A percentile compares a stretch with the other conserved stretches of the same genome.
These are phyloP conservation scores for Euptelea pleiosperma DNA, from an alignment of 164 flowering plant species.

Conservation along the genomic window DNA sequence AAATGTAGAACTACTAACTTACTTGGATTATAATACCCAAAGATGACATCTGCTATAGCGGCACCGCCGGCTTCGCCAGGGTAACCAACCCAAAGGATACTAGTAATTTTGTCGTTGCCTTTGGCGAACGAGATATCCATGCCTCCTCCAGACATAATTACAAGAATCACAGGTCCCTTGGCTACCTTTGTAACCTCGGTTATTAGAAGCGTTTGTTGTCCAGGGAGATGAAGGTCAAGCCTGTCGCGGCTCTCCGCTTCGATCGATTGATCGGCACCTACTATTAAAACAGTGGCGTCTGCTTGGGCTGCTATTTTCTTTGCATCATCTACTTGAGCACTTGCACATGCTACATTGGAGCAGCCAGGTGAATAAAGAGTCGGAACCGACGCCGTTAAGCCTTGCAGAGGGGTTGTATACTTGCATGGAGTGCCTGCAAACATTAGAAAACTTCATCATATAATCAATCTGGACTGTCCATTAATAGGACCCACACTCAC, in stretches of 20 bases:
- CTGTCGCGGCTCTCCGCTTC: conserved; percentile 78
- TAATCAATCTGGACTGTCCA: neutral
- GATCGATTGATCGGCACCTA: conserved; percentile 74
- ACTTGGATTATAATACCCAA: conserved; percentile 80
- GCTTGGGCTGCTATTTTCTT: conserved; percentile 61
- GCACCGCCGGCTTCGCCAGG: conserved; percentile 99
- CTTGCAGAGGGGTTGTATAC: conserved; percentile 79
- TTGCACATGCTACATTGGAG: conserved; percentile 49
- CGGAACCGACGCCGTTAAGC: conserved; percentile 47
- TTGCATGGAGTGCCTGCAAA: conserved; percentile 77
- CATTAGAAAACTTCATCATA: neutral
- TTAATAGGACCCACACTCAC: too few relatives aligned
- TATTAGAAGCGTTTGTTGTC: conserved; percentile 57
- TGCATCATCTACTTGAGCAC: conserved; percentile 52
- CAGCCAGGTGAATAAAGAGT: conserved; percentile 61
- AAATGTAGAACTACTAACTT: conserved; percentile 24
- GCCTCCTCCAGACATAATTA: conserved; percentile 88
- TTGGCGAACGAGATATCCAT: conserved; percentile 75
- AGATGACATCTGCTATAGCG: conserved; percentile 82
- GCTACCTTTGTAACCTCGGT: conserved; percentile 60
- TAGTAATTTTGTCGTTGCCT: conserved; percentile 44
- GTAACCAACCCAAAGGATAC: conserved; percentile 98
- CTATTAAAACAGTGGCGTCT: conserved; percentile 71
- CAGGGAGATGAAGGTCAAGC: conserved; percentile 59
- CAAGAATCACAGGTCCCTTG: conserved; percentile 79